These are phyloP conservation scores for Phytophthora cryptogea DNA, from an alignment of 352 stramenopile genomes.

Conservation along the genomic window DNA sequence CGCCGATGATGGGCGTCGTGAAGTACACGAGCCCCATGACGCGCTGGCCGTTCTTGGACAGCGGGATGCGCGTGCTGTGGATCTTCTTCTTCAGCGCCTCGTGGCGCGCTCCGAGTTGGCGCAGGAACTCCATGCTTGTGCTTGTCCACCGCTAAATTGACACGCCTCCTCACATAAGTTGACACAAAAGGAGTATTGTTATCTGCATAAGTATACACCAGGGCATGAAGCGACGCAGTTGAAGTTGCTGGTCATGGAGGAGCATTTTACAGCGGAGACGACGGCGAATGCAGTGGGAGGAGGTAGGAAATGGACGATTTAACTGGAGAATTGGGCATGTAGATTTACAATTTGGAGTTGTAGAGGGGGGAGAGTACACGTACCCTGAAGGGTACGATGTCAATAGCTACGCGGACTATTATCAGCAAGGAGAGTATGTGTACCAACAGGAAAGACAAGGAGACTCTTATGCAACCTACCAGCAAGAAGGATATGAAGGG, in stretches of 20 bases:
- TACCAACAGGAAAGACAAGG: slow-evolving; percentile 4
- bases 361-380: background rate
- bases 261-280: background rate
- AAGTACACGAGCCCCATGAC: slow-evolving; percentile 93
- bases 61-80: slow-evolving; percentile 89
- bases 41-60: slow-evolving; percentile 86
- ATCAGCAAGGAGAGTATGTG: slow-evolving; percentile 2
- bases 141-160: background rate
- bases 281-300: background rate
- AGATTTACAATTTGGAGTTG: background rate
- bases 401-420: slow-evolving; percentile 17
- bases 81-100: slow-evolving; percentile 92
- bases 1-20: slow-evolving; percentile 81
- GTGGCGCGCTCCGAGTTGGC: slow-evolving; percentile 74
- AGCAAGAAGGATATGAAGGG: slow-evolving; percentile 11
- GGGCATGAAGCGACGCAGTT: slow-evolving; percentile 14
- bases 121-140: slow-evolving; percentile 73
- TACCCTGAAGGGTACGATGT: slow-evolving; percentile 27
- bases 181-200: background rate
- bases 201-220: background rate
- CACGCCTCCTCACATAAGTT: background rate
- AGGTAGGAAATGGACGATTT: background rate
- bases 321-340: background rate
- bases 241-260: slow-evolving; percentile 8
- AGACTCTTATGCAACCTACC: slow-evolving; percentile 8